A percentile compares a stretch with the other conserved stretches of the same genome.
Conservation (phyloP, 208 protist species). For the Polymyxa betae region DNA sequence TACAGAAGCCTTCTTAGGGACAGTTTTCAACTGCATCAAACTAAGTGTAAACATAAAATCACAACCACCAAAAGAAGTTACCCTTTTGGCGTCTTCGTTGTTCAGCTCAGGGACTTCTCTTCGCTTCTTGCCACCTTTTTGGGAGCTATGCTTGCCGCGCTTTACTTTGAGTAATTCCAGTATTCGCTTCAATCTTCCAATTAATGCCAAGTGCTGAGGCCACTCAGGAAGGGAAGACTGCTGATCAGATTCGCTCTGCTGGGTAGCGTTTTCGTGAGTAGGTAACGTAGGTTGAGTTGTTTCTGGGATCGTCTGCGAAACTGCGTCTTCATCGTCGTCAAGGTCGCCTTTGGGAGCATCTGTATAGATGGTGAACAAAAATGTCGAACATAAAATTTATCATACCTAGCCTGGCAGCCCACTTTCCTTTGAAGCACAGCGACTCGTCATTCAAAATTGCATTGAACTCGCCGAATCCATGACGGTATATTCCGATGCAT, state of each 20-base stretch:
- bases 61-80: background rate
- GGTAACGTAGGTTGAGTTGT: too few relatives aligned
- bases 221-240: slow-evolving; percentile 3
- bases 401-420: background rate
- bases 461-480: slow-evolving; percentile 42
- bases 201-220: slow-evolving; percentile 49
- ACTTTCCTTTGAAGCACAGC: slow-evolving; percentile 32
- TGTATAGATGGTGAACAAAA: background rate
- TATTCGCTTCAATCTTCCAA: slow-evolving; percentile 31
- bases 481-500: slow-evolving; percentile 9
- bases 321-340: slow-evolving; percentile 15
- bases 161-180: slow-evolving; percentile 14
- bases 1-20: background rate
- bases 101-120: background rate
- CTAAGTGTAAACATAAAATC: too few relatives aligned
- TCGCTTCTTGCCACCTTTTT: background rate
- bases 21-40: too few relatives aligned
- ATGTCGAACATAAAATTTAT: background rate
- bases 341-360: background rate
- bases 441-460: slow-evolving; percentile 44
- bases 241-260: background rate
- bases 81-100: background rate
- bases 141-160: background rate
- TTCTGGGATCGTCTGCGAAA: background rate
- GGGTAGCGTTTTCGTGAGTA: background rate